These are phyloP conservation scores for Nidula microcarpa DNA, from an alignment of 768 basidiomycete species.

Conservation along the genomic window DNA sequence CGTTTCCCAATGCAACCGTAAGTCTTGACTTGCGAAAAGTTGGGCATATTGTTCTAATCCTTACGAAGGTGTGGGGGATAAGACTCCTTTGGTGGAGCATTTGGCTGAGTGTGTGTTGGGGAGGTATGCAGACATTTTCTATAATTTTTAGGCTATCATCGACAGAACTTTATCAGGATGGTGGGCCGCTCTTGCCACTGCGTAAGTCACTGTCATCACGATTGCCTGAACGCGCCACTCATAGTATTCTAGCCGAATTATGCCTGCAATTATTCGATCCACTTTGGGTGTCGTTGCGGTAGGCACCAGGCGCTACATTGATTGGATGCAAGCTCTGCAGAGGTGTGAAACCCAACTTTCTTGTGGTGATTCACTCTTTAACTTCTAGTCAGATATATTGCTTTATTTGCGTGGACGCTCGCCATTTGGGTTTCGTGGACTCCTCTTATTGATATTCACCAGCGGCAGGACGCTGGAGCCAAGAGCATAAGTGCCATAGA, in stretches of 20 bases:
- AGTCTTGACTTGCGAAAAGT: slow-evolving; percentile 15
- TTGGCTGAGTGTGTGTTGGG: slow-evolving; percentile 81
- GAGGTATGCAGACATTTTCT: slow-evolving; percentile 34
- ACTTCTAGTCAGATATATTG: slow-evolving; percentile 44
- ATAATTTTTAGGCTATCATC: no score
- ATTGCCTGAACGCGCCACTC: not conserved
- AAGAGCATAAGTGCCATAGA: slow-evolving; percentile 39
- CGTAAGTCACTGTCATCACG: slow-evolving; percentile 39
- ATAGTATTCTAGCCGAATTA: slow-evolving; percentile 31
- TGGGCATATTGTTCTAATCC: not conserved
- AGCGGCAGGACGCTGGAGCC: slow-evolving; percentile 22
- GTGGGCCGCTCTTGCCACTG: slow-evolving; percentile 70
- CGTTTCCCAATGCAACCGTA: slow-evolving; percentile 46
- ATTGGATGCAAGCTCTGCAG: slow-evolving; percentile 68
- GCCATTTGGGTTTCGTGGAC: slow-evolving; percentile 70
- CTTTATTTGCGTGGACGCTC: slow-evolving; percentile 65
- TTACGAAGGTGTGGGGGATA: slow-evolving; percentile 51
- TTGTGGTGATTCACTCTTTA: not conserved
- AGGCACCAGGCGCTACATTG: slow-evolving; percentile 69
- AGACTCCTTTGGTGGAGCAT: slow-evolving; percentile 77
- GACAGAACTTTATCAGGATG: slow-evolving; percentile 43
- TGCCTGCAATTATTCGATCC: slow-evolving; percentile 49
- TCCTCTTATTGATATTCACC: slow-evolving; percentile 54
- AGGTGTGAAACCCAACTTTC: slow-evolving; percentile 34
- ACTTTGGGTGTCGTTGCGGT: slow-evolving; percentile 77